Base-by-base conservation (phyloP, 176 grass and related monocot species). In the Guadua angustifolia region DNA sequence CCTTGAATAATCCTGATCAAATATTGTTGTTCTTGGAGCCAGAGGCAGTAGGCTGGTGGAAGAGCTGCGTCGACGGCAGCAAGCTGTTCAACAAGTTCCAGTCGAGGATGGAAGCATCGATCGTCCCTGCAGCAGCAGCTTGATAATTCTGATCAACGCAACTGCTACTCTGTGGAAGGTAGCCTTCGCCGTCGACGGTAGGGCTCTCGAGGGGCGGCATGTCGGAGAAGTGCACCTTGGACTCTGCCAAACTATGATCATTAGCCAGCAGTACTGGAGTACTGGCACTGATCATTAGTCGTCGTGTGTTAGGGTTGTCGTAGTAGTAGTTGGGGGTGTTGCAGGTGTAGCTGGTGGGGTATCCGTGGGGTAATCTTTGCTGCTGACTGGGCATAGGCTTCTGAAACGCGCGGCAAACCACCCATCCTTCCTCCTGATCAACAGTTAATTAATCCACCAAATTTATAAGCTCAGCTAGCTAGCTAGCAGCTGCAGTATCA, bases 371-470 rank as follows among this genome's bases (percentile, higher is more conserved):
- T n/a, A 84, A 58, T 58, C 91, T 92, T 53, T 93, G 95, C 38
- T 86, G 88, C 46, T 86, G 88, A 52, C 71, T 98, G 45, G 87
- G 89, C 52, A 32, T 80, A 3, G 96, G 87, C 73, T 98, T 98
- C 67, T 81, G 83, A 78, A 98, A 98, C 5, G 96, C 96, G 56
- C 96, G 91, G 80, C 96, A 98, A 0, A 98, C 96, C 12, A 98
- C 96, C 96, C 96, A 98, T 17, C 96, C 96, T 89, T 98, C 96
- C 86, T 98, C 96, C 93, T 95, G 85, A 35, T 10, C 2, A 47
- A 66, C 26, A 21, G 39, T 58, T 18, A 15, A 51, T 16, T 4
- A 8, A 9, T 1, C n/a, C n/a, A 59, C 56, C 56, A 24, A 5
- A 5, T 11, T 21, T 0, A 18, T 50, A 19, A 19, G 51, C 6